Base-by-base conservation (phyloP, 1,284 basidiomycete species). In the Puccinia novopanici region DNA sequence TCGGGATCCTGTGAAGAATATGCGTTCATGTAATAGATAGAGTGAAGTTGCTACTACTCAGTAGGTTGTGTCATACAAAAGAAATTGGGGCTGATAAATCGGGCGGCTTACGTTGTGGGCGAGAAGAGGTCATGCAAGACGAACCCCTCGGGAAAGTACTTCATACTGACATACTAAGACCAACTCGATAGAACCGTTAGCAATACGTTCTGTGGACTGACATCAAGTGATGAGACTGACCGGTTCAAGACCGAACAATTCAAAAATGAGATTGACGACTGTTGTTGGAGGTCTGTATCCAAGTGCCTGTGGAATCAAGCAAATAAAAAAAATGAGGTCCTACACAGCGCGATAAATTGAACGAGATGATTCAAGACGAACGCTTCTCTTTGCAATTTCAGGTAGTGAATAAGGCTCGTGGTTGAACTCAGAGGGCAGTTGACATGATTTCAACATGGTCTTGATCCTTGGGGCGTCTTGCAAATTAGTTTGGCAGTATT, bases 391-490 rank as follows among this genome's bases (percentile, higher is more conserved):
- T 3, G 79, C 70, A 27, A 81, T 81, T 15, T 74, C 59, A 12
- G 61, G 45, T 59, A 81, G 91, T 3, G 90, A 91, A 37, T 90
- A 89, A 12, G 92, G 91, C 59, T 90, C 89, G 67, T 89, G 87
- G 2, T 87, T 87, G 84, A 89, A 87, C 85, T 96, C 94, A 81
- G 89, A 89, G 40, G n/a, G 89, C 65, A 94, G 88, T 52, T 91
- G 87, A 52, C 92, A 91, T 52, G 92, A 92, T 85, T 95, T 91
- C 82, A 92, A 86, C 81, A 90, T 89, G 78, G 90, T 90, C 86
- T 92, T 92, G 85, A 94, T 91, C 75, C 92, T 88, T 30, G 92
- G 92, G 6, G 92, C 91, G 85, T 93, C 92, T 84, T 93, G 92
- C 82, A 93, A 88, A 85, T 92, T 92, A 22, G 90, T 90, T 79